These are phyloP conservation scores for Tetraselmis striata DNA, from an alignment of 139 green algal genomes.

Conservation along the genomic window DNA sequence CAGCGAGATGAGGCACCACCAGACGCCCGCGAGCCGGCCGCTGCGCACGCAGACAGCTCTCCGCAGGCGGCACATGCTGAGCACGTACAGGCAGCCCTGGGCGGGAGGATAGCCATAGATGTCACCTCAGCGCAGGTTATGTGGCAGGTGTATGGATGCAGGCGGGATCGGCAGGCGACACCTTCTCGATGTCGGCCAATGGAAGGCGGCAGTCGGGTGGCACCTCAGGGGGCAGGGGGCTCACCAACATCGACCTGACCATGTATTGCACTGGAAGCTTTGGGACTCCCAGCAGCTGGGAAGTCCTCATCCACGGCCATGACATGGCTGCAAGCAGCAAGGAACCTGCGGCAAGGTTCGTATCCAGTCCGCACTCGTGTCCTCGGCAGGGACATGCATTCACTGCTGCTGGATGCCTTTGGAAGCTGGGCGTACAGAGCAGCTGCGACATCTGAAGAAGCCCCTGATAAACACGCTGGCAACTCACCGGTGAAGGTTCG, in stretches of 20 bases:
- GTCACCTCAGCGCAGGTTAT: background rate
- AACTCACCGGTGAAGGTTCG: conserved; percentile 60
- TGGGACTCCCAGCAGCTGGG: background rate
- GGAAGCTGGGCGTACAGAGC: background rate
- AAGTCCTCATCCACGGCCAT: background rate
- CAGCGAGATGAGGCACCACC: conserved; percentile 34
- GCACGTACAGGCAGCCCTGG: conserved; percentile 21
- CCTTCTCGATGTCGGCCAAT: conserved; percentile 3
- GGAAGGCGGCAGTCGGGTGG: background rate
- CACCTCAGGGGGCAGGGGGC: too few species aligned
- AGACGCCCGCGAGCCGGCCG: conserved; percentile 11
- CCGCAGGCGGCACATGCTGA: conserved; percentile 20
- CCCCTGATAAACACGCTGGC: too few species aligned
- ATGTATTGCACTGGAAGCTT: background rate
- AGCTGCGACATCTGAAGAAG: too few species aligned
- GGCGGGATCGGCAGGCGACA: background rate
- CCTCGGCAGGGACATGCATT: background rate
- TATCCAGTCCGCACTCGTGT: background rate
- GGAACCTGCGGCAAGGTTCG: conserved; percentile 14
- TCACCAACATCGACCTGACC: background rate
- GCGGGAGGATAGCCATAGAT: background rate
- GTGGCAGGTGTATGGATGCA: background rate
- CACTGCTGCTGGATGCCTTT: background rate
- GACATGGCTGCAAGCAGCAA: conserved; percentile 6
- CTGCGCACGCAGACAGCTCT: background rate